Base-by-base conservation (phyloP, 805 yeast genomes). In the Maudiozyma bulderi region DNA sequence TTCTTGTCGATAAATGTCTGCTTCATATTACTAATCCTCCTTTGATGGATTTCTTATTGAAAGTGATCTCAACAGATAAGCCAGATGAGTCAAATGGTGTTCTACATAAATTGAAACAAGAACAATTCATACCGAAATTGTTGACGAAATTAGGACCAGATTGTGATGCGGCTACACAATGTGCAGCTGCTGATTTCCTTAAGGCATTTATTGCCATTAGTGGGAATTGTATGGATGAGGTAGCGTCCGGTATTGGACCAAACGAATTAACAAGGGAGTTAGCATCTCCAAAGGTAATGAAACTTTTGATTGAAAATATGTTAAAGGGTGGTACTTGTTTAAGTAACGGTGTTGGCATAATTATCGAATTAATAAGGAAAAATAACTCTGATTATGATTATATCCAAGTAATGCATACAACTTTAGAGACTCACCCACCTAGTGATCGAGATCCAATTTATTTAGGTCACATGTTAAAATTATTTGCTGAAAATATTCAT, bases 381-480 rank as follows among this genome's bases (percentile, higher is more conserved):
- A 93, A 93, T 64, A 93, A 93, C 62, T 87, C 96, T 0, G 99
- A 93, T 65, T 93, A 93, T 66, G 99, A 93, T 68, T 75, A 80
- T 44, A 84, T 86, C 44, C 95, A 95, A 50, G 95, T 95, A 26
- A 70, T 86, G 57, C 83, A 81, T 65, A 82, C 86, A 41, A 81
- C 95, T 1, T 66, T 86, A 53, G 95, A 89, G 50, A 81, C 90
- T 28, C 93, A 90, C 59, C 97, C 97, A 6, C 98, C 99, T 7
- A 81, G 83, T 13, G 81, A 91, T 39, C 74, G 97, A 52, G 99
- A 93, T 66, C 95, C 97, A 4, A 85, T 93, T 30, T 93, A 87
- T 62, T 70, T 93, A 49, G 99, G 99, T 2, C 83, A 86, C 39
- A 72, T 93, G 73, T 82, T 93, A 35, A 76, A 75, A 50, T 75